These are phyloP conservation scores for Phylloporus scabripes DNA, from an alignment of 768 basidiomycete species.

Conservation along the genomic window DNA sequence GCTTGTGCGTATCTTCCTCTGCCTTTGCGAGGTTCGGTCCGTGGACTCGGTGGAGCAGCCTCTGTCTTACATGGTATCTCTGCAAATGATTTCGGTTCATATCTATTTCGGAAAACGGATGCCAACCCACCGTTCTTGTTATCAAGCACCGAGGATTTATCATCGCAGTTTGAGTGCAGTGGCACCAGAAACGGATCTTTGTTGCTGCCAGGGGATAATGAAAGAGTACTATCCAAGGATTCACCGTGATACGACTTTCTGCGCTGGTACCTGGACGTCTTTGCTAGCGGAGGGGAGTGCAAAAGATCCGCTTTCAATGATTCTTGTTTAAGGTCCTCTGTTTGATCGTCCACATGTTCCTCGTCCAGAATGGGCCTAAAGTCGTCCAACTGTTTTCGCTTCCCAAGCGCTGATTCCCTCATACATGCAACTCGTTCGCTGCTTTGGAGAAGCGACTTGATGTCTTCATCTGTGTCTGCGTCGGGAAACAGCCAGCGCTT, in stretches of 20 bases:
- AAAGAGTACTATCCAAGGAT: slow-evolving; percentile 6
- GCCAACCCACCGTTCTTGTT: slow-evolving; percentile 10
- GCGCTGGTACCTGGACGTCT: slow-evolving; percentile 5
- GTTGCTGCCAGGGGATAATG: slow-evolving; percentile 1
- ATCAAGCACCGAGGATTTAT: background rate
- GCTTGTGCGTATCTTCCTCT: slow-evolving; percentile 52
- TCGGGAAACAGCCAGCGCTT: slow-evolving; percentile 40
- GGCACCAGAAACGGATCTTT: slow-evolving; percentile 9
- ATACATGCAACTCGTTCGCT: slow-evolving; percentile 27
- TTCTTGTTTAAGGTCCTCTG: slow-evolving; percentile 3
- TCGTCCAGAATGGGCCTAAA: slow-evolving; percentile 10
- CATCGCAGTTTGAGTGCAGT: background rate
- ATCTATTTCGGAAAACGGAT: background rate
- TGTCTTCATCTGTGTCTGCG: slow-evolving; percentile 26
- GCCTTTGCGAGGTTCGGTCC: slow-evolving; percentile 41
- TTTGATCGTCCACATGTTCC: slow-evolving; percentile 1
- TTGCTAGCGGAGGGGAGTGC: background rate
- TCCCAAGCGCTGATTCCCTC: slow-evolving; percentile 21
- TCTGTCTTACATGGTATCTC: slow-evolving; percentile 12
- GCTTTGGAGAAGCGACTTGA: slow-evolving; percentile 22
- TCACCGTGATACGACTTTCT: slow-evolving; percentile 17
- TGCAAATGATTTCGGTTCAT: slow-evolving; percentile 3
- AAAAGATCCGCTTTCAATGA: background rate
- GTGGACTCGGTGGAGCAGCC: slow-evolving; percentile 3
- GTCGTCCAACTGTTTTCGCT: slow-evolving; percentile 25